Evolutionary conservation across 768 basidiomycete species (phyloP), one percentile per base, ranked within the genome.

Genomic region (Naganishia antarctica): DNA sequence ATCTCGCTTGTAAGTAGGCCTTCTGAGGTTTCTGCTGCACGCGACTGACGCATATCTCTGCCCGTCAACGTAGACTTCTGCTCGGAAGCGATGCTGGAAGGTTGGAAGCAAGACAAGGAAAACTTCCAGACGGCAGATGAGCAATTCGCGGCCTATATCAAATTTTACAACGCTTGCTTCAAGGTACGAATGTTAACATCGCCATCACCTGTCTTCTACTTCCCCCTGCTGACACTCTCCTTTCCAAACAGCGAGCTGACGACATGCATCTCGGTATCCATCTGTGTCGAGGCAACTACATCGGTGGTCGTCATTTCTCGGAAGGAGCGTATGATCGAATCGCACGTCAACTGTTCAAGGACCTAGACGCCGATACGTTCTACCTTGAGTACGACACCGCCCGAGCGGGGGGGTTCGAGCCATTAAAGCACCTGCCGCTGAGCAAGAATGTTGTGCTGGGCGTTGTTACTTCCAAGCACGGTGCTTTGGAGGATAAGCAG

Each of bases 91-190:
- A 83, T 82, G 79, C 74, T 82, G 47, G 68, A 80, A 62, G 83
- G 82, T 21, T 86, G 89, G 84, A 80, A 81, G 71, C 80, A 80
- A 26, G 83, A 81, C 45, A 84, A 83, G 0, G 53, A 84, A 21
- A 85, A 89, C 75, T 82, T 53, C 60, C 57, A 68, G 58, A 65
- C 63, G 6, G 63, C 84, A 18, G 84, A 83, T 58, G 82, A 82
- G 3, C 80, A 89, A 46, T 80, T 90, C 21, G 83, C 87, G 63
- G 83, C 83, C 74, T 87, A 79, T 66, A 84, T 87, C 72, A 80
- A 82, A 57, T 83, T 84, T 23, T 85, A 86, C 80, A 78, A 77
- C 66, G 71, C 71, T 53, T 73, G 71, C 43, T 57, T 74, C 29
- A 60, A 62, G 61, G 61, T 62, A 18, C 18, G 60, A 13, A 23